A percentile compares a stretch with the other conserved stretches of the same genome.
phyloP scores from a whole-genome alignment of 164 flowering plant species.

The Tinospora cordifolia region DNA sequence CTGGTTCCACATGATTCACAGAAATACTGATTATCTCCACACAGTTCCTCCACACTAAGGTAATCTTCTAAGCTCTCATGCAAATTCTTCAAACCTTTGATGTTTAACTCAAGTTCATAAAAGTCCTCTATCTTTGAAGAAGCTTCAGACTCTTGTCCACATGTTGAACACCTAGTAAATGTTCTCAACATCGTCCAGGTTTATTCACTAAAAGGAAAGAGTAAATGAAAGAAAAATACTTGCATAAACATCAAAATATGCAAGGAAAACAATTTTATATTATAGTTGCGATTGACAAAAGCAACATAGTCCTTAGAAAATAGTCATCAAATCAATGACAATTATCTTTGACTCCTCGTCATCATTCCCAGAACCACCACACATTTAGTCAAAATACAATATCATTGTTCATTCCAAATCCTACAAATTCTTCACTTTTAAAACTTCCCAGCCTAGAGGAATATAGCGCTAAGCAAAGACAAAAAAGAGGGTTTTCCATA shows the following conservation, averaged over 20 bases:
- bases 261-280: neutral
- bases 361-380: too few relatives aligned
- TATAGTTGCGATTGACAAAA: too few relatives aligned
- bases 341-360: too few relatives aligned
- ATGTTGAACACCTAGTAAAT: constrained; percentile 64
- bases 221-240: neutral
- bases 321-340: too few relatives aligned
- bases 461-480: too few relatives aligned
- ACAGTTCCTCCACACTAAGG: constrained; percentile 68
- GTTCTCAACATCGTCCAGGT: neutral
- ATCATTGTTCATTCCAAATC: too few relatives aligned
- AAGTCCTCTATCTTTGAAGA: constrained; percentile 90
- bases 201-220: neutral
- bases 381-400: too few relatives aligned
- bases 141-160: constrained; percentile 89
- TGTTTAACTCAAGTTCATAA: constrained; percentile 85
- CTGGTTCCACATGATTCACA: constrained; percentile 74
- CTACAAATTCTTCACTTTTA: too few relatives aligned
- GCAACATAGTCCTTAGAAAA: too few relatives aligned
- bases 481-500: too few relatives aligned
- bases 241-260: neutral
- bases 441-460: too few relatives aligned
- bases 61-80: constrained; percentile 83
- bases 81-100: constrained; percentile 74
- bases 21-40: constrained; percentile 90